Percentiles rank a stretch among this genome's conserved stretches.
phyloP scores from a whole-genome alignment of 345 rosid genomes.

The Populus euphratica region DNA sequence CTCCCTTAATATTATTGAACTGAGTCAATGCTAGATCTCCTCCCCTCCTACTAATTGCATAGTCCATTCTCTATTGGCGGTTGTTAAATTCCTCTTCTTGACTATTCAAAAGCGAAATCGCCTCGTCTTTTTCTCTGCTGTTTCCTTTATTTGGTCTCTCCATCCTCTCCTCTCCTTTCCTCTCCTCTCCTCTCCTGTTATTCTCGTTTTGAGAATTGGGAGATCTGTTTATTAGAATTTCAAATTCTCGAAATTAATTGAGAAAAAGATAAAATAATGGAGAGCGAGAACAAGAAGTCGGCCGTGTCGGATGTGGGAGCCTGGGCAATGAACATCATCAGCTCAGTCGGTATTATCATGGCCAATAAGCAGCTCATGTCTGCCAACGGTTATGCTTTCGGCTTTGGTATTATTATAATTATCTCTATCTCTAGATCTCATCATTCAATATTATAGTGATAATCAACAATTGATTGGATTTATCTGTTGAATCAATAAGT shows the following conservation, averaged over 20 bases:
- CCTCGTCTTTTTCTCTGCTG: too few relatives aligned
- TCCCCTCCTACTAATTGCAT: too few relatives aligned
- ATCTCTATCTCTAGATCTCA: background rate
- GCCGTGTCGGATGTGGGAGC: conserved; percentile 86
- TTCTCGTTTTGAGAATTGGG: background rate
- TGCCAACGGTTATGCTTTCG: conserved; percentile 62
- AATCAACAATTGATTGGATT: background rate
- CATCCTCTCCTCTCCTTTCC: too few relatives aligned
- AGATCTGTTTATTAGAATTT: background rate
- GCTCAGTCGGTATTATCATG: conserved; percentile 95
- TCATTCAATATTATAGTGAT: background rate
- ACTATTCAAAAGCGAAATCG: too few relatives aligned
- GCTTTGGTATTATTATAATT: conserved; percentile 52
- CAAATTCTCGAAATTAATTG: background rate
- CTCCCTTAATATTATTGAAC: too few relatives aligned
- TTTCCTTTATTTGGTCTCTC: too few relatives aligned
- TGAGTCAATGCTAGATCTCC: too few relatives aligned
- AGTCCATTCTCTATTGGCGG: too few relatives aligned
- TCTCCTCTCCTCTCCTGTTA: too few relatives aligned
- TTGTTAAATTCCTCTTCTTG: too few relatives aligned
- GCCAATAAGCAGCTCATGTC: conserved; percentile 98
- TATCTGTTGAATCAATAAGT: background rate
- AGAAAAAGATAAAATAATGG: conserved; percentile 20
- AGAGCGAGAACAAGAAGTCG: conserved; percentile 60
- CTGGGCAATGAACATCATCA: conserved; percentile 86